phyloP scores from a whole-genome alignment of 805 yeast species.

The Zygotorulaspora sp. region DNA sequence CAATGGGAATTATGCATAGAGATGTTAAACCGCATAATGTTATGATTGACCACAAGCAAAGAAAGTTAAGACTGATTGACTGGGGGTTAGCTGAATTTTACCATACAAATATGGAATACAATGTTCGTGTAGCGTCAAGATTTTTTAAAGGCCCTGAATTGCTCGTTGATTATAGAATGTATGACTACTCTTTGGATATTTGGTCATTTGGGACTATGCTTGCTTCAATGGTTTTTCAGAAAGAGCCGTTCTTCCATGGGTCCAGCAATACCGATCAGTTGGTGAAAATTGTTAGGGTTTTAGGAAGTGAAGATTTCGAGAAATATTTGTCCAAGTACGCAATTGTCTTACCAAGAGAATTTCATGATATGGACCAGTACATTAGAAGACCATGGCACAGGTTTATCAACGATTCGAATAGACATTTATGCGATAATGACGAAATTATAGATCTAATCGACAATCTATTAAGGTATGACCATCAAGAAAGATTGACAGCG shows the following conservation, averaged over 20 bases:
- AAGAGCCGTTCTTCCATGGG: slow-evolving; percentile 91
- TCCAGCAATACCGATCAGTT: slow-evolving; percentile 86
- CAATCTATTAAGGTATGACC: slow-evolving; percentile 76
- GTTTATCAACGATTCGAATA: slow-evolving; percentile 67
- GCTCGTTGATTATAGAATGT: slow-evolving; percentile 76
- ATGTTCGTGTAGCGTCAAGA: slow-evolving; percentile 89
- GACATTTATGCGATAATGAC: slow-evolving; percentile 53
- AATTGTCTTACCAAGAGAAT: slow-evolving; percentile 65
- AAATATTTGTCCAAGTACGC: slow-evolving; percentile 68
- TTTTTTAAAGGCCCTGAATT: slow-evolving; percentile 93
- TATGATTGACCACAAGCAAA: slow-evolving; percentile 81
- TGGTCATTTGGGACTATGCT: slow-evolving; percentile 95
- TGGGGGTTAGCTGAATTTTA: slow-evolving; percentile 97
- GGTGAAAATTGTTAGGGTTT: slow-evolving; percentile 79
- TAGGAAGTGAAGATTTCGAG: slow-evolving; percentile 79
- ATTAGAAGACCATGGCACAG: slow-evolving; percentile 83
- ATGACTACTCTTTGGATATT: slow-evolving; percentile 85
- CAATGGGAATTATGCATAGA: slow-evolving; percentile 93
- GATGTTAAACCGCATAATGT: slow-evolving; percentile 95
- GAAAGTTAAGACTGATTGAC: slow-evolving; percentile 74
- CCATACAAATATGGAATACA: slow-evolving; percentile 83
- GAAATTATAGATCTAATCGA: slow-evolving; percentile 81
- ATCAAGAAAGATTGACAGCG: slow-evolving; percentile 83
- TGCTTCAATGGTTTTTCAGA: slow-evolving; percentile 84
- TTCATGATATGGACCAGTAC: slow-evolving; percentile 69